Base-by-base conservation (phyloP, 202 grass and related monocot species). In the Digitaria exilis region DNA sequence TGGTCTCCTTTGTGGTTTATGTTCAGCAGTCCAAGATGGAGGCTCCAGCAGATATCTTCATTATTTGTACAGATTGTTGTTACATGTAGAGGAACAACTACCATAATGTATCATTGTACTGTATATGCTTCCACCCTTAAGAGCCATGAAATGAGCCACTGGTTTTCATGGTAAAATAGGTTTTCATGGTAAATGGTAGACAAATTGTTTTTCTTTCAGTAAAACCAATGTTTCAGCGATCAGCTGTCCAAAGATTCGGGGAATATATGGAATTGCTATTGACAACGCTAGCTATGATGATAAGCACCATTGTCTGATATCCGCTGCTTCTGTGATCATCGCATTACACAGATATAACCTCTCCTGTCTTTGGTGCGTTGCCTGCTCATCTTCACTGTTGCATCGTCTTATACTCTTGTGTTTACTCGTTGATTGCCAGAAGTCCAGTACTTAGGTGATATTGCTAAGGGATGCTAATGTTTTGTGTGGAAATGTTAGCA, bases 11-110 rank as follows among this genome's bases (percentile, higher is more conserved):
- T 65, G 16, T 28, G 34, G 30, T 83, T 62, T n/a, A 9, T 26
- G 2, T n/a, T 13, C 80, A 65, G 51, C 16, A 43, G 2, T 45
- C 11, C 71, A 50, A n/a, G 28, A 28, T 8, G 29, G 35, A 79
- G 41, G 28, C 32, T 48, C 46, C 46, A 56, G 35, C 25, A 71
- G 1, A 43, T 15, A 26, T 66, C 30, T 82, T 74, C 30, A 25
- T 87, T 73, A 55, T 52, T 0, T 86, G 60, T 48, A 86, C 69
- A 86, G 9, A 52, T 50, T 60, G 8, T 43, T 39, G 18, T 4
- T 34, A 25, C 51, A 31, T 9, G 28, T 41, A 25, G 42, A 25
- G 42, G 24, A 45, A 30, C 34, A 24, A 58, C 55, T 26, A 58
- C 10, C 9, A 14, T 6, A 45, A 4, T 30, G 44, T 49, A 71